Evolutionary conservation across 495 filamentous ascomycete species (phyloP).

Genomic region (Aspergillus asperescens): DNA sequence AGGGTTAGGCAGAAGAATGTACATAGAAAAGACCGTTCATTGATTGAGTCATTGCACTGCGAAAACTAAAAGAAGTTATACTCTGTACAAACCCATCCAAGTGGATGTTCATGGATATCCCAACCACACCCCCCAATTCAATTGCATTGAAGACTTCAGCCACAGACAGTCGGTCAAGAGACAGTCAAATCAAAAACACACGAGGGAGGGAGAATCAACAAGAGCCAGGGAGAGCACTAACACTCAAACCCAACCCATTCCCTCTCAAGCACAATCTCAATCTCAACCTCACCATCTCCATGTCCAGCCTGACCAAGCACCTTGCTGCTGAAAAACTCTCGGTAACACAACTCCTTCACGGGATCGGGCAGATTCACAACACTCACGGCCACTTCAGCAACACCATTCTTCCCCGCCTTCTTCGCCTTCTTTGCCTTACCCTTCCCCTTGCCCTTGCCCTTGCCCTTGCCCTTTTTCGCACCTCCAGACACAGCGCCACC

Average conservation of each 20-base stretch:
- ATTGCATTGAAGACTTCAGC: no score
- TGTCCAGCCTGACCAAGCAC: neutral
- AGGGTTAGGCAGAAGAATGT: neutral
- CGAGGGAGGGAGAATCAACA: neutral
- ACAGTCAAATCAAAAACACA: neutral
- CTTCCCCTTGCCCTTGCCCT: neutral
- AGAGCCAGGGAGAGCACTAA: neutral
- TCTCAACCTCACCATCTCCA: neutral
- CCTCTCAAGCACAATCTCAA: slow-evolving; percentile 3
- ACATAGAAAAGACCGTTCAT: slow-evolving; percentile 2
- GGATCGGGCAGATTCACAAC: neutral
- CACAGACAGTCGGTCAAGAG: no score
- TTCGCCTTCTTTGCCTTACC: neutral
- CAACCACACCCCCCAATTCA: no score
- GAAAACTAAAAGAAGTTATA: no score
- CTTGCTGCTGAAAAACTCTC: slow-evolving; percentile 6
- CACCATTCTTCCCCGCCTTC: neutral
- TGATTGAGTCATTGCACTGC: no score
- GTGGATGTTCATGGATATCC: no score
- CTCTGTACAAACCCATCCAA: neutral
- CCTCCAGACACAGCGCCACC: neutral
- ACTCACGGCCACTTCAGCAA: no score
- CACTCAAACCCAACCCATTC: slow-evolving; percentile 1
- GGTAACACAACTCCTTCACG: slow-evolving; percentile 9
- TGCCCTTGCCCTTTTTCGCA: neutral